Evolutionary conservation across 768 basidiomycete species (phyloP).

Genomic region (Xerocomus spinulosus): DNA sequence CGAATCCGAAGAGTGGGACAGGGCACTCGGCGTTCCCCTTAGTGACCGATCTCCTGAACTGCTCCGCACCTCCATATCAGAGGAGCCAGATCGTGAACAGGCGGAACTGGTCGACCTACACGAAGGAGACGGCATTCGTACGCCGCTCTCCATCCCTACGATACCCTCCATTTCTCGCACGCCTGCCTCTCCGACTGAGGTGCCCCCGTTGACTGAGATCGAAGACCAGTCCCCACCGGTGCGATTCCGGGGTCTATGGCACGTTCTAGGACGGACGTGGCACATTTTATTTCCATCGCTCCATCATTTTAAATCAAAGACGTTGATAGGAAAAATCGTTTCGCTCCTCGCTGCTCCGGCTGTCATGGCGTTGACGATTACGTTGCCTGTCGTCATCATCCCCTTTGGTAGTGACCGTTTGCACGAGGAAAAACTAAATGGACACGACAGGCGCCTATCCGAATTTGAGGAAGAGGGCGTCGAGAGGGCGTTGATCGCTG

Average conservation of each 20-base stretch:
- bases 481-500: constrained; percentile 65
- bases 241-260: constrained; percentile 34
- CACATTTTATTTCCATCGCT: constrained; percentile 85
- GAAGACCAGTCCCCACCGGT: constrained; percentile 41
- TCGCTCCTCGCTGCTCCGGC: constrained; percentile 83
- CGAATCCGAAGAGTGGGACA: constrained; percentile 49
- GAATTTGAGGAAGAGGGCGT: constrained; percentile 76
- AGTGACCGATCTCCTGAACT: constrained; percentile 43
- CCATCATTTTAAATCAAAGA: constrained; percentile 66
- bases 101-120: neutral
- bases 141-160: constrained; percentile 27
- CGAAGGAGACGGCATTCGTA: constrained; percentile 13
- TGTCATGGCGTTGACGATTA: constrained; percentile 79
- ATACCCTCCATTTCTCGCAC: constrained; percentile 57
- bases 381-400: constrained; percentile 83
- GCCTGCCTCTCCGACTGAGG: constrained; percentile 42
- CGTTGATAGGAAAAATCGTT: constrained; percentile 63
- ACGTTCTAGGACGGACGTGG: constrained; percentile 38
- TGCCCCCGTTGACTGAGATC: constrained; percentile 41
- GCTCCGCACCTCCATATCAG: constrained; percentile 27
- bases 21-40: constrained; percentile 46
- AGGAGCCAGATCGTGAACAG: constrained; percentile 15
- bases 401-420: constrained; percentile 36
- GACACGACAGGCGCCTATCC: constrained; percentile 44
- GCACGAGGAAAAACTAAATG: constrained; percentile 27